Evolutionary conservation across 2,329 filamentous ascomycete species (phyloP).

Genomic region (Macroventuria anomochaeta): DNA sequence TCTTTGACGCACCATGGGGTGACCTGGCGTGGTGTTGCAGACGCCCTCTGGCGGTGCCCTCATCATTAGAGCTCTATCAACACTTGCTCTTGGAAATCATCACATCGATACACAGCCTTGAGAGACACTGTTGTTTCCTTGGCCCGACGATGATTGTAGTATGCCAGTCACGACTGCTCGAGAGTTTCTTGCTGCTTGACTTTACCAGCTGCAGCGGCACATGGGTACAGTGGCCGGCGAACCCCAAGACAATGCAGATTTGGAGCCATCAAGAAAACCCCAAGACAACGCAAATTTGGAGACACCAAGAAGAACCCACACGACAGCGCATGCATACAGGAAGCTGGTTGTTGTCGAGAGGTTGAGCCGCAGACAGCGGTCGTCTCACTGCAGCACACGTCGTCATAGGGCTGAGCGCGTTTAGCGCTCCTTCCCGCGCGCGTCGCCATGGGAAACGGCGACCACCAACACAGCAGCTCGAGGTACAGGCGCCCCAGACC

Average conservation of each 20-base stretch:
- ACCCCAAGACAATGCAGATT: too few relatives aligned
- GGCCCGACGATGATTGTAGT: too few relatives aligned
- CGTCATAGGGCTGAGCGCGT: slow-evolving; percentile 25
- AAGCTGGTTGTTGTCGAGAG: not conserved
- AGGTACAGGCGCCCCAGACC: slow-evolving; percentile 20
- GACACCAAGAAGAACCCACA: not conserved
- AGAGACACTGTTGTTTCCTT: too few relatives aligned
- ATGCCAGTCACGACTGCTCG: not conserved
- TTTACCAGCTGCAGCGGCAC: not conserved
- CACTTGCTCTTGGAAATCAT: too few relatives aligned
- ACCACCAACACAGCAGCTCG: slow-evolving; percentile 29
- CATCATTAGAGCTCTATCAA: too few relatives aligned
- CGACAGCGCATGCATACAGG: slow-evolving; percentile 10
- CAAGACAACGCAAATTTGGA: not conserved
- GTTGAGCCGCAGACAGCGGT: slow-evolving; percentile 1
- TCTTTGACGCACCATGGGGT: not conserved
- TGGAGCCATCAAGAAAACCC: too few relatives aligned
- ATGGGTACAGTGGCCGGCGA: too few relatives aligned
- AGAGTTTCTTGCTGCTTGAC: not conserved
- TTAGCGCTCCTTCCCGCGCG: slow-evolving; percentile 30
- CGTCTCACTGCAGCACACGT: slow-evolving; percentile 17
- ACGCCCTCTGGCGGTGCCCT: too few relatives aligned
- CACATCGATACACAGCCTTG: too few relatives aligned
- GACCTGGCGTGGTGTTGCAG: not conserved
- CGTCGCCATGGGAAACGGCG: slow-evolving; percentile 34